These are phyloP conservation scores for Lachnellula cervina DNA, from an alignment of 2,329 filamentous ascomycete species.

Conservation along the genomic window DNA sequence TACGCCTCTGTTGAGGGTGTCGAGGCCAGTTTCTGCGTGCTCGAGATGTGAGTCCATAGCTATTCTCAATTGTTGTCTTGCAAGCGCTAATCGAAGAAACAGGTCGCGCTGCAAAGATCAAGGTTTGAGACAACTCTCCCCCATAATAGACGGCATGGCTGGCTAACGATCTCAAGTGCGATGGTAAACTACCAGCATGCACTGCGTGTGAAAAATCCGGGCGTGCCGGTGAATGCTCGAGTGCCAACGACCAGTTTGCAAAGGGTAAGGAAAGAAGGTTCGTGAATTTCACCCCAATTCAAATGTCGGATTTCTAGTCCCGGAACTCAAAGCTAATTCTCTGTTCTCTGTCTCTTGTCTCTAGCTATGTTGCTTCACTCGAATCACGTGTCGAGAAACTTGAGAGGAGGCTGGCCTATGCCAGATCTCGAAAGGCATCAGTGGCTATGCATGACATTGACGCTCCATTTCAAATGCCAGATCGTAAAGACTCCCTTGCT, in stretches of 20 bases:
- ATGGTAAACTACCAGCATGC: conserved; percentile 91
- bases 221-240: conserved; percentile 80
- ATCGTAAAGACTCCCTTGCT: conserved; percentile 60
- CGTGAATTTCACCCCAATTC: conserved; percentile 12
- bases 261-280: conserved; percentile 89
- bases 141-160: conserved; percentile 9
- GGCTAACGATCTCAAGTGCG: conserved; percentile 54
- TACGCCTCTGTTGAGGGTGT: conserved; percentile 63
- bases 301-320: too few species aligned
- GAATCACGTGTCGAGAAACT: conserved; percentile 86
- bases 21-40: conserved; percentile 73
- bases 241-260: conserved; percentile 92
- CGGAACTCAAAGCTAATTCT: conserved; percentile 14
- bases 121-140: conserved; percentile 45
- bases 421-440: conserved; percentile 65
- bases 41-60: conserved; percentile 56
- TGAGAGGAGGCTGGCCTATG: conserved; percentile 69
- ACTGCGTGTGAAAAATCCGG: conserved; percentile 92
- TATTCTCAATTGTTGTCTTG: not conserved
- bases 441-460: conserved; percentile 61
- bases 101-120: conserved; percentile 88
- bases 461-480: conserved; percentile 39
- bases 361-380: conserved; percentile 86
- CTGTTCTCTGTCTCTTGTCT: not conserved
- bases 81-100: conserved; percentile 2